Conservation (phyloP, 495 filamentous ascomycete species). For the Hypoxylon trugodes region DNA sequence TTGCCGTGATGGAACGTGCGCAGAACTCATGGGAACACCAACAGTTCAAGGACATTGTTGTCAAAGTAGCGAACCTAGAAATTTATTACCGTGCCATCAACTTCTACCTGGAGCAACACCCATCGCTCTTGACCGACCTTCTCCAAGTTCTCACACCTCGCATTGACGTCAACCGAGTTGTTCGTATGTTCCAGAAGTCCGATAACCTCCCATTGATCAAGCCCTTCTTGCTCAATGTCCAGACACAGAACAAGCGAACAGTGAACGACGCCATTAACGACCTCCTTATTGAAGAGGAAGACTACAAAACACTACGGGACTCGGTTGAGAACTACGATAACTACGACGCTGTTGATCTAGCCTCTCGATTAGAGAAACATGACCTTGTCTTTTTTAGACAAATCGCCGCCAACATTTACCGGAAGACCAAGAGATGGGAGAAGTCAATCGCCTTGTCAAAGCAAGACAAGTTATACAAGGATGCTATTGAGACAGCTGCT, state of each 20-base stretch:
- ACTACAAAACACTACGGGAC: constrained; percentile 97
- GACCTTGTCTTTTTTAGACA: constrained; percentile 99
- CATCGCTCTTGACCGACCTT: constrained; percentile 91
- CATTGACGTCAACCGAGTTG: constrained; percentile 98
- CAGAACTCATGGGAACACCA: constrained; percentile 99
- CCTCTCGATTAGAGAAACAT: constrained; percentile 92
- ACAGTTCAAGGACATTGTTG: constrained; percentile 98
- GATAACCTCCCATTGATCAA: constrained; percentile 99
- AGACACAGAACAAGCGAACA: constrained; percentile 95
- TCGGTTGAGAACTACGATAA: constrained; percentile 99
- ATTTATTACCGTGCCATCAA: constrained; percentile 98
- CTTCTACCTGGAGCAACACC: constrained; percentile 98
- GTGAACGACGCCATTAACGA: constrained; percentile 99
- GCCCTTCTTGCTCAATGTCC: constrained; percentile 96
- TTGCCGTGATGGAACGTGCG: constrained; percentile 99
- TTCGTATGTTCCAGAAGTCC: constrained; percentile 97
- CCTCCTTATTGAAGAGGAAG: constrained; percentile 97
- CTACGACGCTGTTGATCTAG: constrained; percentile 96
- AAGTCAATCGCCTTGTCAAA: constrained; percentile 99
- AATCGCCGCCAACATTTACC: constrained; percentile 97
- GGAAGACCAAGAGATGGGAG: constrained; percentile 99
- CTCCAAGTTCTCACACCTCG: constrained; percentile 89
- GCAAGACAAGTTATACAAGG: constrained; percentile 99
- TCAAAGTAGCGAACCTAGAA: constrained; percentile 98
- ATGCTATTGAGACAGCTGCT: constrained; percentile 98